phyloP scores from a whole-genome alignment of 2,329 filamentous ascomycete species.

The Delphinella strobiligena region DNA sequence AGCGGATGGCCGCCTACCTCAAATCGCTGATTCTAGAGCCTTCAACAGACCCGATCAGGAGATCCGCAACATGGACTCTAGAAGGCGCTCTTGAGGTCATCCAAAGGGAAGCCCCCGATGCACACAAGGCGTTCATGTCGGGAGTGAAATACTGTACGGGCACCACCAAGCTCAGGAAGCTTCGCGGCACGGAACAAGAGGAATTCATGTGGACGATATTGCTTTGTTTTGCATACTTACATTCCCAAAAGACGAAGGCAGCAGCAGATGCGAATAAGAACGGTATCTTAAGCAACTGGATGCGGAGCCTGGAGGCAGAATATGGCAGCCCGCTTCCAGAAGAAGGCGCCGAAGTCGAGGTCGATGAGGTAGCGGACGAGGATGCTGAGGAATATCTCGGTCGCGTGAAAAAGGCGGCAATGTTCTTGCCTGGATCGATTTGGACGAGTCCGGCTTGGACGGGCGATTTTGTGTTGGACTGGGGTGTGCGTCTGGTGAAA shows the following conservation, averaged over 20 bases:
- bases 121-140: slow-evolving; percentile 16
- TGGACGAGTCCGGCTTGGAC: slow-evolving; percentile 19
- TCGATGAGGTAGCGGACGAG: slow-evolving; percentile 14
- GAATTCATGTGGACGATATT: slow-evolving; percentile 24
- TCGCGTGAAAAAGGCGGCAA: slow-evolving; percentile 8
- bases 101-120: slow-evolving; percentile 39
- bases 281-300: slow-evolving; percentile 5
- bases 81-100: slow-evolving; percentile 17
- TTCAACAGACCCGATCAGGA: no score
- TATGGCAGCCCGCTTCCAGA: slow-evolving; percentile 10
- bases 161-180: slow-evolving; percentile 17
- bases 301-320: slow-evolving; percentile 11
- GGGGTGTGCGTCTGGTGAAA: slow-evolving; percentile 18
- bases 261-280: background rate
- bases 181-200: slow-evolving; percentile 23
- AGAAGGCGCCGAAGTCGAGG: slow-evolving; percentile 4
- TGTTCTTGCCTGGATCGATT: slow-evolving; percentile 6
- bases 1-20: slow-evolving; percentile 15
- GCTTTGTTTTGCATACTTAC: slow-evolving; percentile 15
- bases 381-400: slow-evolving; percentile 9
- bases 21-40: background rate
- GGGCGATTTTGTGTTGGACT: slow-evolving; percentile 16
- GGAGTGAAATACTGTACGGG: slow-evolving; percentile 20
- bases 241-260: background rate
- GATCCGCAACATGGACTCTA: slow-evolving; percentile 16